Evolutionary conservation across 2,329 filamentous ascomycete genomes (phyloP), one percentile per base, ranked within the genome.

Genomic region (Malbranchea zuffiana): DNA sequence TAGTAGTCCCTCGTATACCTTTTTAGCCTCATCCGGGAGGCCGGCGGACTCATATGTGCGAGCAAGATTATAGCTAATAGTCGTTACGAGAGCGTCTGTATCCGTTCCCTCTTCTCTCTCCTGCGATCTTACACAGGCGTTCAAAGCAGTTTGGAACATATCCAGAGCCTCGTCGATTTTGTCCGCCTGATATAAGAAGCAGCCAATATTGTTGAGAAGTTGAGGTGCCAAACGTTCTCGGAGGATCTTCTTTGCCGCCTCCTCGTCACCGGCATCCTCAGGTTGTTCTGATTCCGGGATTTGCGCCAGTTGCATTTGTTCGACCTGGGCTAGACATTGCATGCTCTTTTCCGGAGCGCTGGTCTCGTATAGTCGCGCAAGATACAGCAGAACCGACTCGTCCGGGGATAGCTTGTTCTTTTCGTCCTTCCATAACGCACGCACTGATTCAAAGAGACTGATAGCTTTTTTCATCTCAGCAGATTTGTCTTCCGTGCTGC

Each of bases 51-150:
- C 90, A 51, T 95, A 95, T 40, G 86, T 93, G 40, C 90, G 76
- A 18, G 82, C 90, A 26, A 98, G 75, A 52, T 96, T 98, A 70
- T 90, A 98, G 56, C 85, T 94, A 56, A 98, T 93, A 2, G 87
- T 94, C 0, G 88, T 94, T 17, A 96, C 80, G 3, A 98, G 69
- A 10, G 86, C 85, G 60, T 98, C 90, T 0, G 80, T 87, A 54
- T 96, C 90, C 44, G 80, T 72, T 1, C 75, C 74, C 35, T 80
- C 73, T 42, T 86, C 80, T 50, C 76, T 80, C 50, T 85, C 79
- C 31, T 78, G 76, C 44, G 85, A 79, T 49, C 82, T 81, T 49
- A 92, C 78, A 53, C 87, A 95, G 11, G 88, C 84, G 44, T 80
- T 81, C 37, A 98, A 65, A 0, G 87, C 90, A n/a, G 82, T 78